Percentiles rank a stretch among this genome's conserved stretches.
Evolutionary conservation across 345 rosid genomes (phyloP).

Genomic region (Noccaea caerulescens): DNA sequence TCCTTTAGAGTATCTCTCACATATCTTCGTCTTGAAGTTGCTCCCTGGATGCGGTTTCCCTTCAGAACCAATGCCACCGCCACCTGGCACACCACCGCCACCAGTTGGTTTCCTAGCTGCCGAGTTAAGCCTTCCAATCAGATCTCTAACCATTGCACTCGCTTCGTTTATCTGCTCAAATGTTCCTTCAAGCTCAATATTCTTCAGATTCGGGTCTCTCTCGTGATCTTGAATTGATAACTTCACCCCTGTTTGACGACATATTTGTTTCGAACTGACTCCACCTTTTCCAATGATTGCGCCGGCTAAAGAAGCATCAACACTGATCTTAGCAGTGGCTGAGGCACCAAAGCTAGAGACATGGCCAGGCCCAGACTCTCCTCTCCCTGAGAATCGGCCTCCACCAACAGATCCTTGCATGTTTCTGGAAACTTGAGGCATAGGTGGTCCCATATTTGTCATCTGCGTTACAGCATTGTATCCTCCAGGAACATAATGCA

Average conservation of each 20-base stretch:
- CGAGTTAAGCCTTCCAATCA: conserved; percentile 70
- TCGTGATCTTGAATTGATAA: conserved; percentile 90
- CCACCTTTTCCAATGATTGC: conserved; percentile 96
- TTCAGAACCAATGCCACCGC: conserved; percentile 33
- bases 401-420: conserved; percentile 71
- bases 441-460: conserved; percentile 62
- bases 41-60: conserved; percentile 49
- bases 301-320: conserved; percentile 91
- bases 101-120: conserved; percentile 47
- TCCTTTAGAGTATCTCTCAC: conserved; percentile 80
- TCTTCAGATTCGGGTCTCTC: conserved; percentile 72
- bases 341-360: conserved; percentile 89
- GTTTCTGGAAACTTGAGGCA: conserved; percentile 64
- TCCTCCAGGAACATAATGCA: conserved; percentile 98
- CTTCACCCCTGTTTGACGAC: conserved; percentile 85
- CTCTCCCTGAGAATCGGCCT: conserved; percentile 82
- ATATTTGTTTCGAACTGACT: conserved; percentile 88
- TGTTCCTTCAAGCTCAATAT: conserved; percentile 95
- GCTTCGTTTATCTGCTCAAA: conserved; percentile 97
- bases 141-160: conserved; percentile 89
- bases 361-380: conserved; percentile 78
- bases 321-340: conserved; percentile 88
- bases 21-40: conserved; percentile 85
- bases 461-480: conserved; percentile 80
- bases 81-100: conserved; percentile 27